Conservation (phyloP, 495 filamentous ascomycete genomes). For the Neurospora africana region DNA sequence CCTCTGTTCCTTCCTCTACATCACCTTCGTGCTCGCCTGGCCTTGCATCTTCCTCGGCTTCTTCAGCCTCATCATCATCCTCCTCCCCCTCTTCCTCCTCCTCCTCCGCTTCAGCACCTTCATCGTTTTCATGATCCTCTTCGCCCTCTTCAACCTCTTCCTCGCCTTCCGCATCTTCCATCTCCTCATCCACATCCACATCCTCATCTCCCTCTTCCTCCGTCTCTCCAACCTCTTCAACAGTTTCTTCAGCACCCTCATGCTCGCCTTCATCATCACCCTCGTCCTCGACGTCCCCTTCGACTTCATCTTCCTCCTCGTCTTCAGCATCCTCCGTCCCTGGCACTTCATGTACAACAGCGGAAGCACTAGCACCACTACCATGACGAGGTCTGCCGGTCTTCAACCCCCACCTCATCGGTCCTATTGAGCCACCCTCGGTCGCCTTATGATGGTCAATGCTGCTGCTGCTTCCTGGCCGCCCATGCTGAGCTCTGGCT, state of each 20-base stretch:
- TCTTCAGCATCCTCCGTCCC: conserved; percentile 2
- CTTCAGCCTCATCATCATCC: background rate
- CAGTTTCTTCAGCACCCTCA: conserved; percentile 16
- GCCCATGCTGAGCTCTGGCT: background rate
- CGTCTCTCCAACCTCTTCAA: conserved; percentile 11
- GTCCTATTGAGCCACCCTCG: background rate
- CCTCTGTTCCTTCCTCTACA: background rate
- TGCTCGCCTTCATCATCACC: conserved; percentile 16
- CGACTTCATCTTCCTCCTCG: conserved; percentile 3
- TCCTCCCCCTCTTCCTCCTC: background rate
- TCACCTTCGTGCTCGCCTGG: background rate
- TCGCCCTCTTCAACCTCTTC: conserved; percentile 10
- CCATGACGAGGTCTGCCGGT: background rate
- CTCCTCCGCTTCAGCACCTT: background rate
- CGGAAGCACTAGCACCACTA: background rate
- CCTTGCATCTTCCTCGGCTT: background rate
- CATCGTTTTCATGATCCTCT: background rate
- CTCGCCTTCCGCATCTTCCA: conserved; percentile 12
- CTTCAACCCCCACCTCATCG: background rate
- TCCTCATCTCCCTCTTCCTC: conserved; percentile 9
- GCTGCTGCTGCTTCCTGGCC: background rate
- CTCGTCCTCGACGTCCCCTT: conserved; percentile 4
- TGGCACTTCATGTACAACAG: background rate
- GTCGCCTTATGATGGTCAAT: background rate
- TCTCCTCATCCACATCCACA: conserved; percentile 9